Evolutionary conservation across 192 early-diverging fungal species (phyloP), one percentile per base, ranked within the genome.

Genomic region (Entomortierella chlamydospora): DNA sequence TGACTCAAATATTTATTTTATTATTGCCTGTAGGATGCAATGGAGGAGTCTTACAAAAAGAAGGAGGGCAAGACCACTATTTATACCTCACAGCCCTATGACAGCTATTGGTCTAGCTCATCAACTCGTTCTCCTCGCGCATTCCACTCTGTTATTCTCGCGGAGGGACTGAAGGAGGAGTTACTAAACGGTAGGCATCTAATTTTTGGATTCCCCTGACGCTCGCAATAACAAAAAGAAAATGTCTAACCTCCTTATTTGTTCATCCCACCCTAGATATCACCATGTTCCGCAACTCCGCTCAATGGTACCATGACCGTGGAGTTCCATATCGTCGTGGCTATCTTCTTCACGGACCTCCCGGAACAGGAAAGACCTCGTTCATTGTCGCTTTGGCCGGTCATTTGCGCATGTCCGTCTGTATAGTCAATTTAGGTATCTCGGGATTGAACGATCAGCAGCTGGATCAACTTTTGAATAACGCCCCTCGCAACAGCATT

Each of bases 271-370:
- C 59, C n/a, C 9, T 61, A 72, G 87, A 88, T 53, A 84, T 86
- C 26, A 70, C 72, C 28, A 71, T 68, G 0, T 88, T 88, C 67
- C 73, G 81, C 39, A 70, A 61, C 43, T 72, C 78, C 13, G 68
- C 84, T 23, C 52, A 70, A 29, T 88, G 85, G 85, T 88, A 86
- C 61, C 70, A 81, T 52, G 62, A 83, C 15, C 73, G 81, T 15
- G 87, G 87, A 47, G 82, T 88, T 31, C 85, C 87, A 57, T 86
- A 88, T 60, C 80, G 87, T 25, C 83, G 87, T 15, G 85, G 87
- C 11, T 83, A 85, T 56, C 74, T 88, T 23, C 73, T 88, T n/a
- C 68, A 86, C 66, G 86, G 87, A 47, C 84, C 84, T 39, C 87
- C 87, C 22, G 87, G 87, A 43, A 86, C 87, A 1, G 87, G 87